phyloP scores from a whole-genome alignment of 2,329 filamentous ascomycete species.

The Neonectria ditissima region DNA sequence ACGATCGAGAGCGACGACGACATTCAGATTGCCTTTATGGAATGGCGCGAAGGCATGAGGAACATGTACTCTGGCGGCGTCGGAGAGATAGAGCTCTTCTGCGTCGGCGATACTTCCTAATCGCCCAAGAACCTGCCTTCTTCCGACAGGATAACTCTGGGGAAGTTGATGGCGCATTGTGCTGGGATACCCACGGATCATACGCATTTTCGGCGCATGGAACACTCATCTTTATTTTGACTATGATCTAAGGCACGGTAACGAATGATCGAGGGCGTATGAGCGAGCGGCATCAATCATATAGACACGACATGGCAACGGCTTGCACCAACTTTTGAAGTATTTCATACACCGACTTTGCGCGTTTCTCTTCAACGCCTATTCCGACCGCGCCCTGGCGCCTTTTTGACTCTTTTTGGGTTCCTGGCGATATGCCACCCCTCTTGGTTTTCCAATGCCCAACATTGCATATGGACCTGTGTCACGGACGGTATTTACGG shows the following conservation, averaged over 20 bases:
- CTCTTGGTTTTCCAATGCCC: constrained; percentile 23
- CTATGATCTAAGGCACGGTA: constrained; percentile 42
- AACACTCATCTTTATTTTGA: constrained; percentile 43
- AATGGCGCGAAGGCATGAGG: constrained; percentile 81
- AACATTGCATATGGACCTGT: constrained; percentile 20
- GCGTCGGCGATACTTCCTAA: constrained; percentile 65
- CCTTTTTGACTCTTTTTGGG: constrained; percentile 35
- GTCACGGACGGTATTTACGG: constrained; percentile 7
- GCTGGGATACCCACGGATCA: constrained; percentile 46
- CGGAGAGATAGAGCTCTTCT: constrained; percentile 91
- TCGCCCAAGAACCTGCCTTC: constrained; percentile 13
- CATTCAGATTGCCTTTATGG: constrained; percentile 93
- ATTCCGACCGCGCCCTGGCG: constrained; percentile 37
- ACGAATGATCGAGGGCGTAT: constrained; percentile 42
- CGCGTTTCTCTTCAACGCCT: constrained; percentile 29
- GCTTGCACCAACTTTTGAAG: constrained; percentile 40
- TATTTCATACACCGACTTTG: constrained; percentile 33
- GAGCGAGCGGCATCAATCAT: constrained; percentile 43
- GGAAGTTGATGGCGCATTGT: constrained; percentile 42
- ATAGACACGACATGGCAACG: constrained; percentile 50
- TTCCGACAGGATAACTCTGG: constrained; percentile 26
- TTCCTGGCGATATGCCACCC: constrained; percentile 22
- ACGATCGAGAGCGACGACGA: constrained; percentile 96
- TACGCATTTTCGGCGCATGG: constrained; percentile 51
- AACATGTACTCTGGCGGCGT: constrained; percentile 74